Base-by-base conservation (phyloP, 2,329 filamentous ascomycete genomes). In the Fusarium siculi region DNA sequence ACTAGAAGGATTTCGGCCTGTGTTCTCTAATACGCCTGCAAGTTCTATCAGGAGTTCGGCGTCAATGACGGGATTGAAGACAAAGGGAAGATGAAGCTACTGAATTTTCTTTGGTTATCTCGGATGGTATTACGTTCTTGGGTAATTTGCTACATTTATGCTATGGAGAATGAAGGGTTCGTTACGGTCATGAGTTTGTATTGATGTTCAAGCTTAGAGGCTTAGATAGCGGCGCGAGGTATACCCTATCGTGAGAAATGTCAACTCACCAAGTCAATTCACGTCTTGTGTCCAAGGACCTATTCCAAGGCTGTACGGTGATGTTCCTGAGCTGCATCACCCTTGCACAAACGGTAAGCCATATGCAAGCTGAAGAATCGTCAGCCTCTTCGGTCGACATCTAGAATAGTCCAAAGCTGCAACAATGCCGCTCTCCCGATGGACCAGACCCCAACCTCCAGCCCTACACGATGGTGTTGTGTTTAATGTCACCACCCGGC, bases 21-120 rank as follows among this genome's bases (percentile, higher is more conserved):
- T 44, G 14, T 40, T 68, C 32, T 40, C 44, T 40, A 42, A 37
- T 44, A 73, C 73, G 11, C 66, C 70, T 0, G 30, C 67, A 16
- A 76, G 74, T 62, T 76, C 74, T 32, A 40, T 73, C 19, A 55
- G 74, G 59, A 76, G 74, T 58, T 76, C 74, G 19, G 34, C 36
- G 30, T 76, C 74, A 4, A 73, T 66, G 34, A 72, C 72, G 4
- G 69, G 63, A 2, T 44, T 76, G 42, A 62, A 63, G 43, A 6
- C 28, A 12, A 52, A 23, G 19, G 42, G 49, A 15, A 56, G 66
- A 49, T 62, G 39, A n/a, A 4, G 28, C 18, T 15, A 34, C 4
- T 4, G 42, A 32, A n/a, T 32, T 39, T 43, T 36, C 14, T 47
- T 47, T 32, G 2, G 23, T 14, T 9, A 53, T 7, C 4, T 7